Base-by-base conservation (phyloP, 1,284 basidiomycete species). In the Cystobasidiaceae sp. region DNA sequence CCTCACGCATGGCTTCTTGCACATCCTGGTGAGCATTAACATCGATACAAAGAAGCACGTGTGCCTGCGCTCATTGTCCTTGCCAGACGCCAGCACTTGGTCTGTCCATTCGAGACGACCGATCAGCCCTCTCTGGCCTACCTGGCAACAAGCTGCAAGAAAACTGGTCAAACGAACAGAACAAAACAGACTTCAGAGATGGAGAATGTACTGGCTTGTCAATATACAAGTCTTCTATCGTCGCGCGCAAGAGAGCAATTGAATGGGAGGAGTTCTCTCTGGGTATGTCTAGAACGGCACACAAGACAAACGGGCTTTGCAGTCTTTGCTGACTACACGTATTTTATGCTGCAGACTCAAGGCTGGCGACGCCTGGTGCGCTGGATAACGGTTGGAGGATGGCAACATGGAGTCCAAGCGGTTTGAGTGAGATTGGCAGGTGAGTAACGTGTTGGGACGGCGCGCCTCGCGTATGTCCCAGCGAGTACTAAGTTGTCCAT, bases 371-470 rank as follows among this genome's bases (percentile, higher is more conserved):
- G 6, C 13, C 61, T 32, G 61, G 61, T 3, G 44, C 39, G 17
- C 51, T 64, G 3, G 61, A 64, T 4, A 64, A 64, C 39, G 61
- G 61, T 3, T 64, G 50, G 51, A 45, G 52, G 27, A 64, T 64
- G 61, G 52, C 52, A n/a, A 46, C 51, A 8, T 64, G 61, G 61
- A 64, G 61, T 55, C 61, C 61, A 2, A 51, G 46, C 32, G 61
- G 61, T 11, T 27, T 64, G 28, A 64, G 51, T 43, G 30, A 56
- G 3, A 13, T 52, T 13, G 61, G 61, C 3, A 39, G 61, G 61
- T 56, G 39, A 46, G 61, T 25, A n/a, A n/a, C n/a, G n/a, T n/a
- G n/a, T n/a, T n/a, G n/a, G n/a, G n/a, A n/a, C n/a, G n/a, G n/a
- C n/a, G n/a, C n/a, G n/a, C n/a, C n/a, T n/a, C n/a, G n/a, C n/a